A percentile compares a stretch with the other conserved stretches of the same genome.
Evolutionary conservation across 768 basidiomycete species (phyloP).

Genomic region (Amanita pseudoporphyria): DNA sequence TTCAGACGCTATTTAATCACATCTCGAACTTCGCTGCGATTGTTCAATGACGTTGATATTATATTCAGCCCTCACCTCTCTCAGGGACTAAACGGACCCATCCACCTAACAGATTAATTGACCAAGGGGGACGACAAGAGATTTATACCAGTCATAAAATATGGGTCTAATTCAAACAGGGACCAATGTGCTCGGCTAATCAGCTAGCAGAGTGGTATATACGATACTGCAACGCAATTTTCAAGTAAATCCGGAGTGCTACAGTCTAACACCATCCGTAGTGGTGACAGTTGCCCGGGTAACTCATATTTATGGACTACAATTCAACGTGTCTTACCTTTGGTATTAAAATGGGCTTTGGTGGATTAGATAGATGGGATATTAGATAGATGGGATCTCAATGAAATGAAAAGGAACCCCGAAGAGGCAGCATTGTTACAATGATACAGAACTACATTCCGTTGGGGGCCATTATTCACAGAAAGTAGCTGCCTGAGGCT

Average conservation of each 20-base stretch:
- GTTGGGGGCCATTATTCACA: not conserved
- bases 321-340: conserved; percentile 52
- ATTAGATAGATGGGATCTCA: conserved; percentile 61
- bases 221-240: conserved; percentile 70
- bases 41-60: conserved; percentile 65
- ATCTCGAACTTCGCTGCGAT: conserved; percentile 64
- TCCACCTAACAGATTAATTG: conserved; percentile 50
- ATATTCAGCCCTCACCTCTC: conserved; percentile 46
- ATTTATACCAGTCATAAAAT: conserved; percentile 56
- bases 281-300: conserved; percentile 73
- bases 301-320: conserved; percentile 62
- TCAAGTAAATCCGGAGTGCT: not conserved
- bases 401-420: conserved; percentile 55
- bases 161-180: conserved; percentile 68
- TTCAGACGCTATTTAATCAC: conserved; percentile 31
- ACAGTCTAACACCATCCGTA: conserved; percentile 19
- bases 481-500: not conserved
- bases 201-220: conserved; percentile 48
- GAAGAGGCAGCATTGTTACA: conserved; percentile 8
- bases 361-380: conserved; percentile 70
- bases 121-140: conserved; percentile 62
- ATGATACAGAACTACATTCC: not conserved
- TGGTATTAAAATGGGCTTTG: conserved; percentile 64
- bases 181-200: conserved; percentile 66
- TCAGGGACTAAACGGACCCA: conserved; percentile 33